Conservation (phyloP, 2,329 filamentous ascomycete species). For the Lachnellula occidentalis region DNA sequence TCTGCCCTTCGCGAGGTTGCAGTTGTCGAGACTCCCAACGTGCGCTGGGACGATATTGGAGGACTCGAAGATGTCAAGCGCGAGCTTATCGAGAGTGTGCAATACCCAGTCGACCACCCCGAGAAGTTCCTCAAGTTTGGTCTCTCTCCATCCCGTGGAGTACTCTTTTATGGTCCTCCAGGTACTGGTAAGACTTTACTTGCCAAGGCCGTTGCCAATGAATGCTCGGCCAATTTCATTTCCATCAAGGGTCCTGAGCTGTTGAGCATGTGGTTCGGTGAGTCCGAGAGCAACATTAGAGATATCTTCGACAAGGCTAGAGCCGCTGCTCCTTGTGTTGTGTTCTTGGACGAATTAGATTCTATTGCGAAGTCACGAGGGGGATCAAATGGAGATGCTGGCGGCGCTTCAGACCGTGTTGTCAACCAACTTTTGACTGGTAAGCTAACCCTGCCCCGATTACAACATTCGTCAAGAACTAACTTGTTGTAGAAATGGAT, state of each 20-base stretch:
- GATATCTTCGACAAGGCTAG: slow-evolving; percentile 99
- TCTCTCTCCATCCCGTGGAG: slow-evolving; percentile 94
- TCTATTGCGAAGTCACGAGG: slow-evolving; percentile 99
- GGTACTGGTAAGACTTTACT: slow-evolving; percentile 99
- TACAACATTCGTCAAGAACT: slow-evolving; percentile 32
- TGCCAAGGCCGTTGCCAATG: slow-evolving; percentile 98
- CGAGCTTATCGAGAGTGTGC: slow-evolving; percentile 97
- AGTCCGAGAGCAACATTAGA: slow-evolving; percentile 99
- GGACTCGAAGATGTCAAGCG: slow-evolving; percentile 98
- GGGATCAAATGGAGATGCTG: slow-evolving; percentile 90
- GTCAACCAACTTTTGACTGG: slow-evolving; percentile 98
- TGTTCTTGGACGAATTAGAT: slow-evolving; percentile 97
- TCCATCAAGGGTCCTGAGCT: slow-evolving; percentile 98
- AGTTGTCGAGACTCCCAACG: slow-evolving; percentile 98
- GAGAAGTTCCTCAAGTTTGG: slow-evolving; percentile 99
- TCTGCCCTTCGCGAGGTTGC: slow-evolving; percentile 97
- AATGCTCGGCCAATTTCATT: slow-evolving; percentile 99
- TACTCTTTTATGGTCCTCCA: slow-evolving; percentile 96
- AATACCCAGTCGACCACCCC: slow-evolving; percentile 98
- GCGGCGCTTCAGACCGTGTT: slow-evolving; percentile 97
- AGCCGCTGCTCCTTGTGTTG: slow-evolving; percentile 93
- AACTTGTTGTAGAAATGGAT: slow-evolving; percentile 74
- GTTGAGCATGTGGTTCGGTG: slow-evolving; percentile 99
- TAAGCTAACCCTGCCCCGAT: slow-evolving; percentile 42
- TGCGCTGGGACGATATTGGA: slow-evolving; percentile 99